These are phyloP conservation scores for Cladosporium colombiae DNA, from an alignment of 2,329 filamentous ascomycete species.

Conservation along the genomic window DNA sequence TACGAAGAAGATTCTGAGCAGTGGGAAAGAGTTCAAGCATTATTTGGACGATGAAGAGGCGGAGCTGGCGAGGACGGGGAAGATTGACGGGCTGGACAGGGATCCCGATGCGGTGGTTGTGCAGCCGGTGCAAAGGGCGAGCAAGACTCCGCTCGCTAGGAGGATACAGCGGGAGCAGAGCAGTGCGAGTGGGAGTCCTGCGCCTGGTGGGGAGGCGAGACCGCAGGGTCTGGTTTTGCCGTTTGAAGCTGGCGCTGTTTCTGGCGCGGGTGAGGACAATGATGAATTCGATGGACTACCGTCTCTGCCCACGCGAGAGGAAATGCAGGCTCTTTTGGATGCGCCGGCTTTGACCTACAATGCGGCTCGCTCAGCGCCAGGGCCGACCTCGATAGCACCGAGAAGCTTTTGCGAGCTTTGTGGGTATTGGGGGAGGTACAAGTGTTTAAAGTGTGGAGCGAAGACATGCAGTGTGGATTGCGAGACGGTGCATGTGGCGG, in stretches of 20 bases:
- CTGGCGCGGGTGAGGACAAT: slow-evolving; percentile 36
- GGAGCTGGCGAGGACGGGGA: slow-evolving; percentile 43
- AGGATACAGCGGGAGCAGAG: slow-evolving; percentile 34
- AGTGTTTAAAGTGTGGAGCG: slow-evolving; percentile 76
- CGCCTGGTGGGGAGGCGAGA: slow-evolving; percentile 23
- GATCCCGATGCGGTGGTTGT: slow-evolving; percentile 26
- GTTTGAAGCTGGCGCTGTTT: slow-evolving; percentile 21
- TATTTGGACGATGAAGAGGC: slow-evolving; percentile 79
- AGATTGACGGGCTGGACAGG: slow-evolving; percentile 31
- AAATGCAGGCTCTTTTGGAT: slow-evolving; percentile 64
- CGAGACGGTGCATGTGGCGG: slow-evolving; percentile 69
- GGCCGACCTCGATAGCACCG: slow-evolving; percentile 42
- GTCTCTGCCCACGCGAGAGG: slow-evolving; percentile 39
- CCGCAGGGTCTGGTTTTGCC: slow-evolving; percentile 18
- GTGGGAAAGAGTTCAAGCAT: slow-evolving; percentile 81
- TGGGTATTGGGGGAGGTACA: slow-evolving; percentile 77
- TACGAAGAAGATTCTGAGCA: slow-evolving; percentile 75
- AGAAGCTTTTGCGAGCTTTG: slow-evolving; percentile 76
- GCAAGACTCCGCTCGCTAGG: slow-evolving; percentile 39
- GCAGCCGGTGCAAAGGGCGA: slow-evolving; percentile 30
- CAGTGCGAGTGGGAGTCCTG: slow-evolving; percentile 32
- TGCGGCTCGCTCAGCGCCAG: slow-evolving; percentile 55
- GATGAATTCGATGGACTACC: slow-evolving; percentile 42
- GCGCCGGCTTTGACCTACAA: slow-evolving; percentile 68
- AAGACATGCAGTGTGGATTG: slow-evolving; percentile 77